Base-by-base conservation (phyloP, 331 rosid species). In the Arachis monticola region DNA sequence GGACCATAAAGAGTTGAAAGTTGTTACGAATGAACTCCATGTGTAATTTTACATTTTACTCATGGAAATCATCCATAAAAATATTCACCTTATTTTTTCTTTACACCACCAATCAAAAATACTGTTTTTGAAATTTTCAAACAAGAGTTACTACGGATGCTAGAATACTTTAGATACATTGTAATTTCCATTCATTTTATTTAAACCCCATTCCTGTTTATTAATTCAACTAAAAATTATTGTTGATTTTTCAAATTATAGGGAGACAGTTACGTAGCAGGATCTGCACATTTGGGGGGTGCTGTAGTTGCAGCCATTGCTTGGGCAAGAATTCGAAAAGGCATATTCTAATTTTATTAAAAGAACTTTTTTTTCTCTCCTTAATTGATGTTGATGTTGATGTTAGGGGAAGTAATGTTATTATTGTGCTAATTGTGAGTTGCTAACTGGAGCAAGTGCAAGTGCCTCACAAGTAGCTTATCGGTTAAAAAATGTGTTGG, bases 271-370 rank as follows among this genome's bases (percentile, higher is more conserved):
- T 77, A n/a, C 6, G 81, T 89, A 73, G 85, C 99, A 52, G 96
- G 99, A 76, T 60, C 99, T 66, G 88, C 92, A 11, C 99, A 92
- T 79, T 83, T 94, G 77, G 99, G 97, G 3, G 99, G 99, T 64
- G 91, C 93, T 7, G 92, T 85, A 17, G 96, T 90, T 75, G 99
- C 97, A 59, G 96, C 99, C 81, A 31, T 88, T 55, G 87, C 96
- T 42, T 92, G 97, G 99, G 87, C 88, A 10, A 67, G 87, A 72
- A 38, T 90, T 73, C 85, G 96, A 59, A 89, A 13, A 84, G 88
- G 96, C 60, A 85, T 92, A 58, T 87, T 92, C 83, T 92, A 77
- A 83, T 38, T 60, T 51, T 32, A 41, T 67, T 35, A 35, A 35
- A 35, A 35, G 3, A 35, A 0, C 2, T 35, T 82, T 60, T 65